Evolutionary conservation across 1,284 basidiomycete species (phyloP), one percentile per base, ranked within the genome.

Genomic region (Cryptococcus sp.): DNA sequence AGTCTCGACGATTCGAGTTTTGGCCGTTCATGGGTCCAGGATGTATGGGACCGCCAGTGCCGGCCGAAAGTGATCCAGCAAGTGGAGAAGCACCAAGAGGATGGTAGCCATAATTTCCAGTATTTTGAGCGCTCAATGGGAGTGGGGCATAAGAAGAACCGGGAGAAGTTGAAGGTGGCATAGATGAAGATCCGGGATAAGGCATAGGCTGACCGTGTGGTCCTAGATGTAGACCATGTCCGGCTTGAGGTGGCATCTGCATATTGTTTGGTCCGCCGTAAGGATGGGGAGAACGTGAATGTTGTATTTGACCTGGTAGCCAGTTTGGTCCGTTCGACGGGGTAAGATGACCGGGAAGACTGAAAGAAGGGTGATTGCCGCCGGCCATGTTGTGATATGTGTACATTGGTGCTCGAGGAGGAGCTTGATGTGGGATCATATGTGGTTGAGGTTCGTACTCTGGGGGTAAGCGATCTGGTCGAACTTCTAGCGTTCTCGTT

Each of bases 401-500:
- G 54, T 56, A 56, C 37, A 56, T 44, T 30, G 52, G 56, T 13
- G 60, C 58, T 43, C 48, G 71, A 35, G 52, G 42, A 8, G 23
- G 15, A 23, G 32, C 15, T 11, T 49, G 53, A 58, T 49, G 55
- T 36, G 58, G 59, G 14, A 54, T n/a, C 46, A 62, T 57, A 67
- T 71, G 69, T 53, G 75, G 60, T 77, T 82, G 66, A 76, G 79
- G 65, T 81, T 84, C 62, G 76, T 79, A 77, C 64, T 80, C 79
- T 59, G 79, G 78, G 47, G 83, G 82, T 55, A 92, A 79, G 33
- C 90, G 83, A 75, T 95, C 90, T 7, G 87, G 86, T 23, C 90
- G 82, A 34, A 95, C 90, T 76, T 95, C 90, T 31, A 94, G 83
- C 32, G 88, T 83, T n/a, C 90, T 80, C 3, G 88, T 89, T 76